Evolutionary conservation across 2,329 filamentous ascomycete genomes (phyloP), one percentile per base, ranked within the genome.

Genomic region (Penicillium expansum): DNA sequence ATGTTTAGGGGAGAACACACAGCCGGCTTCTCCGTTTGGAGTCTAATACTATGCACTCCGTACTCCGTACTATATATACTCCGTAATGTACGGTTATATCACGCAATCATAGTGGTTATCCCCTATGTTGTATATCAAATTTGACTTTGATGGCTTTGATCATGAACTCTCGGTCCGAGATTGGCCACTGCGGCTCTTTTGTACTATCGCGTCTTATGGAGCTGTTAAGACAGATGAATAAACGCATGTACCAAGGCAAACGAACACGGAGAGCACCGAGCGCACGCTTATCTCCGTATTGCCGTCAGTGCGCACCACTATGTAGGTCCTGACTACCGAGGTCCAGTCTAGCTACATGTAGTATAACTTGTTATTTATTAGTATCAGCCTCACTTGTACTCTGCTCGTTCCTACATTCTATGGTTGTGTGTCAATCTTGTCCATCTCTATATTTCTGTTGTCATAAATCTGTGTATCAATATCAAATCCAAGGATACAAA

Each of bases 301-400:
- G 51, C 50, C 30, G 53, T 64, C 61, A 62, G 35, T 61, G 63
- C 62, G 58, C 49, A 53, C 57, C 11, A 32, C 27, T 30, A 7
- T 5, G 8, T 29, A 29, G 6, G 14, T 6, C n/a, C 18, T 7
- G 18, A 33, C 20, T 51, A 51, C 16, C 10, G 37, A 39, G n/a
- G 48, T 51, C 9, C 24, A 41, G n/a, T 16, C 37, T 32, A 24
- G 14, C 16, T 29, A 20, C 18, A 38, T 49, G 14, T 42, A 20
- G 10, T 51, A 14, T 24, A 24, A 24, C 24, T 24, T 3, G 24
- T 24, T 24, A 30, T 44, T 30, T 8, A 32, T 32, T 16, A 7
- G 16, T 18, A 22, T 47, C 11, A 47, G 18, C 43, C 43, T 47
- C 43, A 32, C 4, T 16, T 16, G 18, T 8, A 18, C n/a, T 18